These are phyloP conservation scores for Boletellus emodensis DNA, from an alignment of 768 basidiomycete genomes.

Conservation along the genomic window DNA sequence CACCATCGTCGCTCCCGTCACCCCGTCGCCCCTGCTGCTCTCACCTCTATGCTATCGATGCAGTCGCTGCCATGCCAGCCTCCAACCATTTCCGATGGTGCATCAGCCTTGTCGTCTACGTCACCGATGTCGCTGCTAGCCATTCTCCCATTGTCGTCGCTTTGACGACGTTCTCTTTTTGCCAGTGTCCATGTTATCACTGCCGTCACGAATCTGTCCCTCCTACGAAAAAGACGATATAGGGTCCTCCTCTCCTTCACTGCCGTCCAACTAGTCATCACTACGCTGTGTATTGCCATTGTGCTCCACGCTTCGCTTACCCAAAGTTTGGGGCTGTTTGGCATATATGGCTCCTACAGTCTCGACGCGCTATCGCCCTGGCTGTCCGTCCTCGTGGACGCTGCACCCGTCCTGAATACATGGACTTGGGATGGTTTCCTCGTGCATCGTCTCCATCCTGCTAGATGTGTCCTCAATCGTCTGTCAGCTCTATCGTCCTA, in stretches of 20 bases:
- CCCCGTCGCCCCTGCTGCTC: too few relatives aligned
- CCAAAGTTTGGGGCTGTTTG: slow-evolving; percentile 9
- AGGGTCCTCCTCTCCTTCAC: slow-evolving; percentile 11
- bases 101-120: too few relatives aligned
- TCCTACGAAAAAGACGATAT: slow-evolving; percentile 17
- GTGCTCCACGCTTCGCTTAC: slow-evolving; percentile 18
- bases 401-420: slow-evolving; percentile 17
- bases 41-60: too few relatives aligned
- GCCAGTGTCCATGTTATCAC: slow-evolving; percentile 18
- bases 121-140: too few relatives aligned
- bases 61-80: too few relatives aligned
- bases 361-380: slow-evolving; percentile 15
- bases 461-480: neutral
- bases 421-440: slow-evolving; percentile 23
- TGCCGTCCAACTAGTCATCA: slow-evolving; percentile 14
- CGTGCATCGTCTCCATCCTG: slow-evolving; percentile 3
- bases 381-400: slow-evolving; percentile 10
- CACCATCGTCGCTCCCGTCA: too few relatives aligned
- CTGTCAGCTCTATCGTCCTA: slow-evolving; percentile 22
- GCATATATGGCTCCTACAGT: slow-evolving; percentile 2
- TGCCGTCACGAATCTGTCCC: slow-evolving; percentile 5
- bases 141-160: too few relatives aligned
- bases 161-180: too few relatives aligned
- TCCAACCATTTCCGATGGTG: too few relatives aligned
- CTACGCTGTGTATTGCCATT: slow-evolving; percentile 16